These are phyloP conservation scores for Mortierella sp. DNA, from an alignment of 371 early-diverging fungal species.

Conservation along the genomic window DNA sequence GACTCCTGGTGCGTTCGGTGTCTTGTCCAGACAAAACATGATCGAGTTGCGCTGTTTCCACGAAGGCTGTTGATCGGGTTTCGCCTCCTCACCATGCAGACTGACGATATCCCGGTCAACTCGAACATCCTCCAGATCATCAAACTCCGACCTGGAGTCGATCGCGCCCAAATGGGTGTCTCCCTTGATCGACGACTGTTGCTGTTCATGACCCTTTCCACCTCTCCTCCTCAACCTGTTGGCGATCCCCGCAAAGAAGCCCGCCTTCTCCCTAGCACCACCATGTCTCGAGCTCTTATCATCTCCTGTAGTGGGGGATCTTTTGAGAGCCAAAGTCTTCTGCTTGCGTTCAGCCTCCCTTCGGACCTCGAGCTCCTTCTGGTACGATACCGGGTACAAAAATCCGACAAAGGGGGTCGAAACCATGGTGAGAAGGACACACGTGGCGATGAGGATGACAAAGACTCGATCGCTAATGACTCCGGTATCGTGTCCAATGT, in stretches of 20 bases:
- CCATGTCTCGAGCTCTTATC: neutral
- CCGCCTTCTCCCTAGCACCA: neutral
- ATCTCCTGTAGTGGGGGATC: neutral
- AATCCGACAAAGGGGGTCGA: slow-evolving; percentile 37
- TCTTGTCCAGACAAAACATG: slow-evolving; percentile 55
- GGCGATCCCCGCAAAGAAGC: slow-evolving; percentile 18
- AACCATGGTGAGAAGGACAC: slow-evolving; percentile 45
- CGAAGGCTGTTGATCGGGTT: neutral
- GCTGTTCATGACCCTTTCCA: slow-evolving; percentile 1
- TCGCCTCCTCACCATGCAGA: neutral
- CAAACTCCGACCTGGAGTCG: neutral
- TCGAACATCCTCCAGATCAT: slow-evolving; percentile 30
- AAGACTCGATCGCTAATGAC: slow-evolving; percentile 85
- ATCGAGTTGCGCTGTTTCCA: slow-evolving; percentile 42
- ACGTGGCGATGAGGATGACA: slow-evolving; percentile 90
- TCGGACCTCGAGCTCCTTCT: slow-evolving; percentile 39
- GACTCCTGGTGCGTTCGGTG: slow-evolving; percentile 47
- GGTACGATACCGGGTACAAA: slow-evolving; percentile 48
- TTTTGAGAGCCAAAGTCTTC: slow-evolving; percentile 1
- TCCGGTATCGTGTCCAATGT: slow-evolving; percentile 88
- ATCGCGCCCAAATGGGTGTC: neutral
- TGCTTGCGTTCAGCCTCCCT: slow-evolving; percentile 42
- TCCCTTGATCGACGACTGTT: neutral
- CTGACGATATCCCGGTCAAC: neutral
- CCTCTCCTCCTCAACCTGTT: slow-evolving; percentile 14